These are phyloP conservation scores for Xylariales sp. DNA, from an alignment of 2,329 filamentous ascomycete species.

Conservation along the genomic window DNA sequence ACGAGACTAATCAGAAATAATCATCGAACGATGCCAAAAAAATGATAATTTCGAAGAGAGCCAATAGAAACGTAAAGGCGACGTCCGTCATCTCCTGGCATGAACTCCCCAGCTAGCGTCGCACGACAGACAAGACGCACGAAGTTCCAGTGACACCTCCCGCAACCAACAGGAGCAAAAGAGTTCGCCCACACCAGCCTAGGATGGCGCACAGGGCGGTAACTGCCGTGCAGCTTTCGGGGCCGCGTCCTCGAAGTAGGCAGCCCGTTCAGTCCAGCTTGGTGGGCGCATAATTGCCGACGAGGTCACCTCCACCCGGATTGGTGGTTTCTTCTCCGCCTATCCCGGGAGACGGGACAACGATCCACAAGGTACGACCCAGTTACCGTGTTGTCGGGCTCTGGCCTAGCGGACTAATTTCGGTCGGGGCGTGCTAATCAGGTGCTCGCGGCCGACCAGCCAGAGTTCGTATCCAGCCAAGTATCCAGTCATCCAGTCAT, in stretches of 20 bases:
- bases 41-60: constrained; percentile 1
- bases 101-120: constrained; percentile 15
- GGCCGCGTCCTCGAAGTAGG: neutral
- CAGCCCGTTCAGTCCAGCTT: neutral
- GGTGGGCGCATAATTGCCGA: constrained; percentile 17
- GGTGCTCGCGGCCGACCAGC: constrained; percentile 2
- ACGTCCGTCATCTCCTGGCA: constrained; percentile 16
- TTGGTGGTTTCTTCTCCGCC: constrained; percentile 13
- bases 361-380: constrained; percentile 29
- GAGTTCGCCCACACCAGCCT: constrained; percentile 19
- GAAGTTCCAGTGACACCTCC: constrained; percentile 1
- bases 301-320: neutral
- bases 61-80: constrained; percentile 19
- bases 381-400: constrained; percentile 30
- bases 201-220: constrained; percentile 11
- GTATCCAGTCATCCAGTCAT: too few relatives aligned
- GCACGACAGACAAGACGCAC: constrained; percentile 16
- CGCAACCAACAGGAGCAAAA: constrained; percentile 8
- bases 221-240: constrained; percentile 23
- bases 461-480: constrained; percentile 9
- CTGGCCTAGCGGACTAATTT: constrained; percentile 23
- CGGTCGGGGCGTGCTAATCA: constrained; percentile 15
- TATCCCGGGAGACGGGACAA: constrained; percentile 22
- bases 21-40: constrained; percentile 17
- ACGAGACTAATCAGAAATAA: neutral